phyloP scores from a whole-genome alignment of 352 stramenopile genomes.

The Phytophthora rubi region DNA sequence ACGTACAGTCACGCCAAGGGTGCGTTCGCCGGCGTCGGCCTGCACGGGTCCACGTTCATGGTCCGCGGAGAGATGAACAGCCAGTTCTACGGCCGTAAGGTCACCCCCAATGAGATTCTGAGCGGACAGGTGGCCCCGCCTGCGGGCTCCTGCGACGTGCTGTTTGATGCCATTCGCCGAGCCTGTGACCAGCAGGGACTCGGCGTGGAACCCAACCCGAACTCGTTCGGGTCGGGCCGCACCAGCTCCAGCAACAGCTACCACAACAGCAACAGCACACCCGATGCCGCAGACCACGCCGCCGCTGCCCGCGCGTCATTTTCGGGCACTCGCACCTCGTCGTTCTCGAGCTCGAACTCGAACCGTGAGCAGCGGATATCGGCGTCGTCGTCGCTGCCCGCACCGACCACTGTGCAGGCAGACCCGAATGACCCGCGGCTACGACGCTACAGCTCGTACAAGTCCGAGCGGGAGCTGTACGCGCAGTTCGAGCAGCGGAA shows the following conservation, averaged over 20 bases:
- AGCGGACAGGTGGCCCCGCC: constrained; percentile 76
- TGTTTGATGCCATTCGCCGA: constrained; percentile 75
- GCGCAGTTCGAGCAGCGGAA: constrained; percentile 72
- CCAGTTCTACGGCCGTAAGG: constrained; percentile 85
- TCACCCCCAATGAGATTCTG: constrained; percentile 83
- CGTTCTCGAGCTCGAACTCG: constrained; percentile 11
- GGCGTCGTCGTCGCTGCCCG: constrained; percentile 38
- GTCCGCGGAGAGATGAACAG: constrained; percentile 86
- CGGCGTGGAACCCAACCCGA: constrained; percentile 23
- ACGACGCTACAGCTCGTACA: constrained; percentile 77
- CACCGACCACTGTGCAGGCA: constrained; percentile 33
- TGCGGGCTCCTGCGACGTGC: constrained; percentile 61
- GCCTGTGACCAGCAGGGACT: constrained; percentile 40
- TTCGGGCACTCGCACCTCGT: constrained; percentile 26
- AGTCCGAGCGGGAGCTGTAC: constrained; percentile 83
- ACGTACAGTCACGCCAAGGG: constrained; percentile 89
- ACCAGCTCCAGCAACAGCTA: constrained; percentile 38
- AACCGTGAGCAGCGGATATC: constrained; percentile 15
- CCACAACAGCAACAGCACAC: constrained; percentile 20
- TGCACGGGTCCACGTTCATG: constrained; percentile 87
- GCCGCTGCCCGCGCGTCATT: constrained; percentile 35
- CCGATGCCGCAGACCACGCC: constrained; percentile 37
- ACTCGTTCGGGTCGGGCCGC: constrained; percentile 30
- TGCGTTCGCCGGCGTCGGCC: constrained; percentile 74
- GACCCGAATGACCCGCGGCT: constrained; percentile 73